Base-by-base conservation (phyloP, 495 filamentous ascomycete genomes). In the Poronia punctata region DNA sequence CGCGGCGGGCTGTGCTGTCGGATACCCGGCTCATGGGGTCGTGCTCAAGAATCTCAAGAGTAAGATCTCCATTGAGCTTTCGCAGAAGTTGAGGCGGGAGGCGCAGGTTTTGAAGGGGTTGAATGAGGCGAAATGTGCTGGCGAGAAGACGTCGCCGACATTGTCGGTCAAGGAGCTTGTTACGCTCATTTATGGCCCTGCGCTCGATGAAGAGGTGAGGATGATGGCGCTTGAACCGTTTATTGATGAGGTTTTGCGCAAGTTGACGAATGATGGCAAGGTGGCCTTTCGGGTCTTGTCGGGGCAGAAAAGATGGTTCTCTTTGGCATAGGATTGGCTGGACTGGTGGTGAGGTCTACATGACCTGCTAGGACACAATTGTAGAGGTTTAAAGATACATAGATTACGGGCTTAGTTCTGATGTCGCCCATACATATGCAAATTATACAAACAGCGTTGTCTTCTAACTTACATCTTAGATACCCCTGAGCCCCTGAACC, bases 11-110 rank as follows among this genome's bases (percentile, higher is more conserved):
- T 43, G 40, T 4, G 76, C 75, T 1, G 65, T 74, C 15, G 83
- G 75, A 3, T 93, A 90, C 52, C 87, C 87, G 0, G 87, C 78
- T 0, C 87, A 94, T 52, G 87, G 87, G 1, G 66, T 70, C 4
- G 75, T 89, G 5, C 68, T 92, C 10, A 70, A 76, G 30, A 73
- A 82, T 40, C 76, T 75, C 0, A 64, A 52, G 19, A 57, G 54
- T 7, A 83, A 74, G 51, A 74, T 92, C 14, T 24, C 50, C 4
- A 82, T 85, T 54, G 89, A 92, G 53, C 80, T 90, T 34, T 52
- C 63, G 48, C 83, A 88, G 61, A 73, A 86, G 23, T 63, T 76
- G 60, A 63, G 75, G 55, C 73, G 86, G 10, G 86, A 94, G 60
- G 64, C 75, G 15, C 81, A 90, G 54, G 70, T 92, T 0, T 52